Conservation (phyloP, 2,329 filamentous ascomycete genomes). For the Colletotrichum sp. region DNA sequence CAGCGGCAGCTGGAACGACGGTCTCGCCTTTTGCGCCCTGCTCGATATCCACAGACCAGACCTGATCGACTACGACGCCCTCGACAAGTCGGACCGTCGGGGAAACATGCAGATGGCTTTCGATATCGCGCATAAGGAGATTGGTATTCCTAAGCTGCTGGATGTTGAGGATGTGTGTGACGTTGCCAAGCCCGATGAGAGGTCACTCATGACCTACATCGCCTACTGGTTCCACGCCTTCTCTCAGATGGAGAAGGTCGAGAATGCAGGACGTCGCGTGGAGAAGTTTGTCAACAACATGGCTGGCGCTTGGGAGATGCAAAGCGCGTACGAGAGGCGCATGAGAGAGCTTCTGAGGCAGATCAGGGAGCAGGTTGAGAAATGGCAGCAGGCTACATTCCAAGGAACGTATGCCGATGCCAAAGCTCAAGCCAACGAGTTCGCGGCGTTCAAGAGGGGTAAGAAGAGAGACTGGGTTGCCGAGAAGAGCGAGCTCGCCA, state of each 20-base stretch:
- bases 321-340: slow-evolving; percentile 90
- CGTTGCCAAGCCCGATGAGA: slow-evolving; percentile 93
- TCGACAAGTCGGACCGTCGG: slow-evolving; percentile 92
- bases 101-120: slow-evolving; percentile 99
- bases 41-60: slow-evolving; percentile 97
- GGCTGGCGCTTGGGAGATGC: slow-evolving; percentile 99
- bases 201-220: slow-evolving; percentile 98
- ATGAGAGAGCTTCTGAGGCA: slow-evolving; percentile 82
- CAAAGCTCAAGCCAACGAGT: slow-evolving; percentile 82
- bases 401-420: slow-evolving; percentile 92
- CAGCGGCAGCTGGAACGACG: slow-evolving; percentile 95
- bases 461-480: slow-evolving; percentile 96
- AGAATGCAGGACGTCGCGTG: slow-evolving; percentile 93
- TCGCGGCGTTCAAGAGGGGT: slow-evolving; percentile 88
- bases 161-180: slow-evolving; percentile 99
- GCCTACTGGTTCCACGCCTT: slow-evolving; percentile 99
- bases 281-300: slow-evolving; percentile 99
- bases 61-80: slow-evolving; percentile 92
- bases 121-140: slow-evolving; percentile 93
- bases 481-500: slow-evolving; percentile 94
- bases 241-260: slow-evolving; percentile 97
- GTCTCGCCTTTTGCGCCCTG: slow-evolving; percentile 93
- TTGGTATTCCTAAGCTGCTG: slow-evolving; percentile 92
- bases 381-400: slow-evolving; percentile 83
- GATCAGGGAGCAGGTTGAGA: slow-evolving; percentile 74